Evolutionary conservation across 371 early-diverging fungal species (phyloP).

Genomic region (Rhizopus stolonifer): DNA sequence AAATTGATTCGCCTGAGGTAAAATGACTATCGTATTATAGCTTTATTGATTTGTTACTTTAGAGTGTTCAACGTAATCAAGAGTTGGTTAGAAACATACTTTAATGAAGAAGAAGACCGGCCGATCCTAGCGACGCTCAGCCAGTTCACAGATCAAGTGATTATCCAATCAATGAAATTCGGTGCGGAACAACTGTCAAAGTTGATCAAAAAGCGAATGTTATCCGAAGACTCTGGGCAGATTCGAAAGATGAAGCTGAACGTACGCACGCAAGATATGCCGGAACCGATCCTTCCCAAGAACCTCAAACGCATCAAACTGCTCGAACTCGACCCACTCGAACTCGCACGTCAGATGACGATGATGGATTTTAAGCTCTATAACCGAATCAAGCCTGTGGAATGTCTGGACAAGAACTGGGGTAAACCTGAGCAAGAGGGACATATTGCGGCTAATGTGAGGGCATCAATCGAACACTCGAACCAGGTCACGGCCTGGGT

Average conservation of each 20-base stretch:
- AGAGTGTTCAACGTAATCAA: conserved; percentile 89
- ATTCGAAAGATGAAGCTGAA: conserved; percentile 74
- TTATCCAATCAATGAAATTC: conserved; percentile 73
- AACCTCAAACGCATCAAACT: conserved; percentile 62
- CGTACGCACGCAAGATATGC: conserved; percentile 61
- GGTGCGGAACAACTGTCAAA: conserved; percentile 74
- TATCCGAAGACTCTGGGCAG: conserved; percentile 59
- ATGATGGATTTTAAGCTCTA: conserved; percentile 74
- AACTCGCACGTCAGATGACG: conserved; percentile 86
- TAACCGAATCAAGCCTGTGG: conserved; percentile 68
- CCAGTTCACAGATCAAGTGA: conserved; percentile 74
- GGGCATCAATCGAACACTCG: conserved; percentile 65
- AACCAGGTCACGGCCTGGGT: conserved; percentile 88
- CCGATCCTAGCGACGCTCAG: conserved; percentile 66
- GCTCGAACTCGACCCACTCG: conserved; percentile 78
- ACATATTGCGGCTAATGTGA: conserved; percentile 63
- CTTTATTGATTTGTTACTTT: neutral
- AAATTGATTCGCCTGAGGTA: conserved; percentile 80
- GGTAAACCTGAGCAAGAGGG: conserved; percentile 45
- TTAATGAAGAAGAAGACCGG: conserved; percentile 74
- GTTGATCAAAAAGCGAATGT: conserved; percentile 71
- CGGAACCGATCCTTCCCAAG: conserved; percentile 72
- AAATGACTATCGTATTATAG: too few relatives aligned
- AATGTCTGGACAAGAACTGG: conserved; percentile 83
- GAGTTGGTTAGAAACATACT: conserved; percentile 88